Evolutionary conservation across 805 yeast genomes (phyloP), one percentile per base, ranked within the genome.

Genomic region (Debaryomyces maramus): DNA sequence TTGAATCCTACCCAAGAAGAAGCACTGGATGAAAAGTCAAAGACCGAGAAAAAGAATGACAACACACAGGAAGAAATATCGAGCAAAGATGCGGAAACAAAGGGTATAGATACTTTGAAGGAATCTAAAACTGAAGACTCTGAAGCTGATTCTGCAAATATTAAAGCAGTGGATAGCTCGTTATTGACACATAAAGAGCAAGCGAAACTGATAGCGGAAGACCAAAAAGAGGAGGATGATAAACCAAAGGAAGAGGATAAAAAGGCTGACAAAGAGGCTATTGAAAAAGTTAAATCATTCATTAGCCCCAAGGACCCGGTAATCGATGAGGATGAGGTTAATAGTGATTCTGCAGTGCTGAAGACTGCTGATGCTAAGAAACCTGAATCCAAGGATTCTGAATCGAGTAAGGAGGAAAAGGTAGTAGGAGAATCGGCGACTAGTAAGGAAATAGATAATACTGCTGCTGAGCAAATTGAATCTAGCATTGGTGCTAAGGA

Each of bases 1-100:
- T 63, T 75, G 51, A 64, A 38, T 32, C 27, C 29, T 20, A 31
- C 24, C 13, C 11, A 7, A 16, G 31, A 32, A n/a, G 36, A 29
- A 33, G 17, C 13, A 10, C n/a, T 15, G 13, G 31, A 8, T 15
- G 14, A 26, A 5, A 24, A 13, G 14, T 13, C 29, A 7, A 28
- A 32, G 26, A 1, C 21, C 8, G 14, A 32, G 18, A 30, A 21
- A 8, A 16, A 38, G 28, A 19, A 8, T 7, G 27, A 3, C 17
- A 32, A 23, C n/a, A 32, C 37, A 13, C 14, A 38, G 29, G 32
- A 22, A 10, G 16, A 30, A 10, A 19, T 5, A 10, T 8, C 32
- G 9, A 14, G 10, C 4, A 24, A 17, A 14, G 32, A 32, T 30
- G 29, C 15, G n/a, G 20, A 14, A 32, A 16, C 15, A 8, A 13